A percentile compares a stretch with the other conserved stretches of the same genome.
These are phyloP conservation scores for Canariomyces notabilis DNA, from an alignment of 2,329 filamentous ascomycete species.

Conservation along the genomic window DNA sequence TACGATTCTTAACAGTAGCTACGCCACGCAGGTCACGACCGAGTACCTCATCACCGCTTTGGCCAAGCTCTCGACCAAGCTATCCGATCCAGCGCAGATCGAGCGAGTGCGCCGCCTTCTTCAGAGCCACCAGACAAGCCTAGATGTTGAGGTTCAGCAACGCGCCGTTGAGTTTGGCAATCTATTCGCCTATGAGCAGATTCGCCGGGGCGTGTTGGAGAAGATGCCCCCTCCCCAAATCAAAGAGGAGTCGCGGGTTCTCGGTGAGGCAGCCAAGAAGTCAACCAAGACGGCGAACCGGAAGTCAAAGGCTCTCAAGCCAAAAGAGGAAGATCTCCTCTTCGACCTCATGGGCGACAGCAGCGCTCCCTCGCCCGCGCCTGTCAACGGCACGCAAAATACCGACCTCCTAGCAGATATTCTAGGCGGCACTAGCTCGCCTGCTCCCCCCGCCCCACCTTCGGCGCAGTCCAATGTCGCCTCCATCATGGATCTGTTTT, in stretches of 20 bases:
- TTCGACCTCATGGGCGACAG: constrained; percentile 84
- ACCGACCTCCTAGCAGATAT: constrained; percentile 91
- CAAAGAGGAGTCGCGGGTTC: constrained; percentile 85
- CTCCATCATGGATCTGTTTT: constrained; percentile 90
- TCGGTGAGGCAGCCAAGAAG: constrained; percentile 67
- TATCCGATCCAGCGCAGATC: constrained; percentile 78
- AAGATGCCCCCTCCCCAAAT: constrained; percentile 98
- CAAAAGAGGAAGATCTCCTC: constrained; percentile 84
- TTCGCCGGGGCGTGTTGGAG: constrained; percentile 85
- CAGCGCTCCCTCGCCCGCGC: constrained; percentile 53
- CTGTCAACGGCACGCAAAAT: constrained; percentile 55
- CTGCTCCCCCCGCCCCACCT: constrained; percentile 49
- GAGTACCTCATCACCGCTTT: constrained; percentile 95
- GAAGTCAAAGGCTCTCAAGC: constrained; percentile 72
- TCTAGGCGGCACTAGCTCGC: constrained; percentile 64
- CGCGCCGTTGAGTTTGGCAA: constrained; percentile 93
- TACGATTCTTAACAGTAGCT: constrained; percentile 89
- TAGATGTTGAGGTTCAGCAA: constrained; percentile 95
- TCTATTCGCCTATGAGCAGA: constrained; percentile 83
- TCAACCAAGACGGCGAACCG: constrained; percentile 65
- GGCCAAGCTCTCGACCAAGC: constrained; percentile 88
- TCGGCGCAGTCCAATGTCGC: constrained; percentile 53
- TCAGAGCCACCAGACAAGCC: constrained; percentile 71
- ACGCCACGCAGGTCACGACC: constrained; percentile 82
- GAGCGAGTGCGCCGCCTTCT: constrained; percentile 79